Conservation (phyloP, 73 alveolate genomes). For the Tetrahymena borealis region DNA sequence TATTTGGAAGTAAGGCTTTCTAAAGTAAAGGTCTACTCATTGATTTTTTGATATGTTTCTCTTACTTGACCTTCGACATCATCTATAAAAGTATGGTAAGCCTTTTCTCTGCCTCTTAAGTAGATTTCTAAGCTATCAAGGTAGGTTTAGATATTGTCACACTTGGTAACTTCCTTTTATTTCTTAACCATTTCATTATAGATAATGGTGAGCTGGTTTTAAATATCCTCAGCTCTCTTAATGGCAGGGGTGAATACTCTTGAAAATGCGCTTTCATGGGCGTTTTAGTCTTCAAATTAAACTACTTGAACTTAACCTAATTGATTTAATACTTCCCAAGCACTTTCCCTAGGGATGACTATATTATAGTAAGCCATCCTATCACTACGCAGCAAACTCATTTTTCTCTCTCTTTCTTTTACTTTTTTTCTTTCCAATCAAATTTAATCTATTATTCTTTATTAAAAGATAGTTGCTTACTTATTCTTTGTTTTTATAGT, state of each 20-base stretch:
- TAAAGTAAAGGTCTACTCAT: constrained; percentile 1
- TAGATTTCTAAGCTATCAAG: neutral
- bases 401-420: neutral
- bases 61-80: neutral
- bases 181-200: neutral
- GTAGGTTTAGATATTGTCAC: neutral
- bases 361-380: constrained; percentile 87
- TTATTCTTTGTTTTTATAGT: neutral
- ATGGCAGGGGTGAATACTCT: constrained; percentile 47
- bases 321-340: constrained; percentile 81
- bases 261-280: constrained; percentile 49
- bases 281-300: constrained; percentile 76
- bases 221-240: constrained; percentile 62
- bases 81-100: neutral
- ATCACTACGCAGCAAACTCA: constrained; percentile 87
- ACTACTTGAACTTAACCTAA: constrained; percentile 75
- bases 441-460: neutral
- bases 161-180: neutral
- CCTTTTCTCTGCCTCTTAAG: neutral
- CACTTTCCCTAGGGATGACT: constrained; percentile 83
- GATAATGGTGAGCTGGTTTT: neutral
- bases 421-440: neutral
- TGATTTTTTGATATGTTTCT: neutral
- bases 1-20: neutral
- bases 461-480: neutral